Evolutionary conservation across 2,329 filamentous ascomycete species (phyloP).

Genomic region (Colletotrichum tropicale): DNA sequence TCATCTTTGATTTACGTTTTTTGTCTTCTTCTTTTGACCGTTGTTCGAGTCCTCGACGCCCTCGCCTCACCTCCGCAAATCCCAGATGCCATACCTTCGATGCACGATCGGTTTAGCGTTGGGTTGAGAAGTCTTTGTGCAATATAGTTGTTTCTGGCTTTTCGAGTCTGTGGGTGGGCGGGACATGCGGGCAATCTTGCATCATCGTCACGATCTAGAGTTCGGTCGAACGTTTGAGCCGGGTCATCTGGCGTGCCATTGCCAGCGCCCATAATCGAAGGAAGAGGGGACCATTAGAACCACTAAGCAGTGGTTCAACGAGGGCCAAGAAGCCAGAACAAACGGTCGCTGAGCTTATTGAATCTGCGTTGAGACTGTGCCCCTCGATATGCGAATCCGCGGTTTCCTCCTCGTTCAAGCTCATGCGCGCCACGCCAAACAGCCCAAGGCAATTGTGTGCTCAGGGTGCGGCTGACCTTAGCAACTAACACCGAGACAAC

Average conservation of each 20-base stretch:
- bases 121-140: background rate
- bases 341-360: background rate
- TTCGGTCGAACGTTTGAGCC: slow-evolving; percentile 11
- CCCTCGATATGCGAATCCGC: background rate
- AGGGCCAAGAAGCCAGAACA: background rate
- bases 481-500: background rate
- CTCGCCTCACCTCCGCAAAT: background rate
- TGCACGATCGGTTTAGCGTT: background rate
- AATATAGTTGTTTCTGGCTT: background rate
- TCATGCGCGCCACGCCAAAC: background rate
- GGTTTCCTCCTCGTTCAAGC: background rate
- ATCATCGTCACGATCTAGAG: background rate
- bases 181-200: background rate
- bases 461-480: background rate
- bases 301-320: background rate
- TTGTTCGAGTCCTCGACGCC: background rate
- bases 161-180: slow-evolving; percentile 2
- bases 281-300: background rate
- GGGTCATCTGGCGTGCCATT: background rate
- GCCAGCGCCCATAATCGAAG: background rate
- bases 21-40: background rate
- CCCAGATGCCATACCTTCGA: background rate
- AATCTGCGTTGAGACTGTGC: background rate
- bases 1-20: background rate
- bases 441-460: background rate